These are phyloP conservation scores for Lolium perenne DNA, from an alignment of 176 grass and related monocot species.

Conservation along the genomic window DNA sequence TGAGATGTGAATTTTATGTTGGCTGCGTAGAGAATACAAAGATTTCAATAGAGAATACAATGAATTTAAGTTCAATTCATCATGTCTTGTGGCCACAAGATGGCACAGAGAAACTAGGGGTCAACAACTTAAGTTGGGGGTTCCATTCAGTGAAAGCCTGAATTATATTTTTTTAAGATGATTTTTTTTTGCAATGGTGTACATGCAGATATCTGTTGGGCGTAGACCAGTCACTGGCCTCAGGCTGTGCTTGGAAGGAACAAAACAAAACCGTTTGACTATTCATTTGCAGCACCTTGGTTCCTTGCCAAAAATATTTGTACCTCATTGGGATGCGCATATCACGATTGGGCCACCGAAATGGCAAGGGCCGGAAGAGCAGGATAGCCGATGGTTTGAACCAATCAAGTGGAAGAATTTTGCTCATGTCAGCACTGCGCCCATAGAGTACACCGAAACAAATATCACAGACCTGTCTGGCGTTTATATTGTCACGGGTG, in stretches of 20 bases:
- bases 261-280: slow-evolving; percentile 81
- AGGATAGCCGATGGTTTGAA: slow-evolving; percentile 99
- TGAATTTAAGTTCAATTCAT: not conserved
- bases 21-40: not conserved
- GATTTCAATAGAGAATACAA: not conserved
- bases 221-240: slow-evolving; percentile 92
- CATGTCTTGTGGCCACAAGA: not conserved
- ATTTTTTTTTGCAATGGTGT: slow-evolving; percentile 5
- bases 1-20: slow-evolving; percentile 7
- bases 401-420: slow-evolving; percentile 98
- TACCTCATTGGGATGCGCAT: slow-evolving; percentile 92
- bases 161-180: slow-evolving; percentile 26
- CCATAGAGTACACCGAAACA: slow-evolving; percentile 86
- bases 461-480: slow-evolving; percentile 91
- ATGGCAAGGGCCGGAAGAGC: slow-evolving; percentile 98
- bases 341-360: slow-evolving; percentile 91
- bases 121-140: not conserved
- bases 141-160: not conserved
- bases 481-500: slow-evolving; percentile 92
- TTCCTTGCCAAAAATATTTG: slow-evolving; percentile 89
- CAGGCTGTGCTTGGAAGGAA: slow-evolving; percentile 80
- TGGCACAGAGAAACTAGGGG: not conserved
- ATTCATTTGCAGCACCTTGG: slow-evolving; percentile 94
- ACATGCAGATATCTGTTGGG: slow-evolving; percentile 85
- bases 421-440: slow-evolving; percentile 94